Evolutionary conservation across 2,329 filamentous ascomycete genomes (phyloP), one percentile per base, ranked within the genome.

Genomic region (Rachicladosporium sp.): DNA sequence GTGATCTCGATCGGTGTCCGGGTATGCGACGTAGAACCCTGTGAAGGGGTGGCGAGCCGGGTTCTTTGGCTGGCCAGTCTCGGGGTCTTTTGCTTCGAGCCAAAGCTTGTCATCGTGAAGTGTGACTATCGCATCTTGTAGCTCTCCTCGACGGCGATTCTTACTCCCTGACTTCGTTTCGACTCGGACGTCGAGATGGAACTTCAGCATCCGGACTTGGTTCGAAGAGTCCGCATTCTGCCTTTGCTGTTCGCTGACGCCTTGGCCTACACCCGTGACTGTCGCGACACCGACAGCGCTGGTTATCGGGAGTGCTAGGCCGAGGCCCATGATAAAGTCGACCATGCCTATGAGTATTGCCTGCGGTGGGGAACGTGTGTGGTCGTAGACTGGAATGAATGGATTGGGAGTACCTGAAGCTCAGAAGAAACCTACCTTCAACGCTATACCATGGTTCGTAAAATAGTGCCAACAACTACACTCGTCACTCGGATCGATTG

Each of bases 141-240:
- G 51, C 35, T 64, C 57, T 5, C 59, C 57, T 3, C 50, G 52
- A 43, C 60, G 59, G 40, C 51, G 43, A 37, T 52, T 50, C 29
- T 41, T 33, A 23, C 23, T 23, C 33, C 44, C 41, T 23, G 36
- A 38, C 31, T 38, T 54, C 46, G 39, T 58, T 42, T 64, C 63
- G 50, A 68, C 64, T 36, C 55, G 58, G 29, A 66, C 62, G 33
- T 69, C 61, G 33, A 70, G 52, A 44, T 67, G 65, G 53, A 71
- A 72, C 39, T 71, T 71, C 40, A 65, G 61, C 65, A 70, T 69
- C 30, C 66, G 68, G 35, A 61, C 62, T 37, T 68, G 61, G 47
- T 68, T 67, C 12, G 62, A 60, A 11, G 64, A 63, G 49, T 70
- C 66, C 50, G 64, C 65, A 42, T 70, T 70, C 43, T 66, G 61